Conservation (phyloP, 441 rosid species). For the Sinapis alba region DNA sequence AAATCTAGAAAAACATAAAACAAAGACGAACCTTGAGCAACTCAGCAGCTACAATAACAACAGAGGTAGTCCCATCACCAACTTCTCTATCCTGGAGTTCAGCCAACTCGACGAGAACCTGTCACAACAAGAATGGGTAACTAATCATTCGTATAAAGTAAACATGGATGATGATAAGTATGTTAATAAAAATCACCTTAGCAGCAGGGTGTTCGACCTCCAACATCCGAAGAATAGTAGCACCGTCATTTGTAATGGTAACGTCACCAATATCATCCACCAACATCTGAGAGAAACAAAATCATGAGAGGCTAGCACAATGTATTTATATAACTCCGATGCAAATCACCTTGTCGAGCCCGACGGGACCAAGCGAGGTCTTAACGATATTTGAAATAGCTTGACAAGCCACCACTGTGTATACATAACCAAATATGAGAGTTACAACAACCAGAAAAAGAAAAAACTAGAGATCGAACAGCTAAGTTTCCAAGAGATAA, state of each 20-base stretch:
- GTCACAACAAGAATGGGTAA: background rate
- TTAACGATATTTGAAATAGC: constrained; percentile 76
- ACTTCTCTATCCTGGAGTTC: constrained; percentile 99
- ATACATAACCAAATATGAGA: too few relatives aligned
- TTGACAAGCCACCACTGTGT: constrained; percentile 80
- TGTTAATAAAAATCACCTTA: constrained; percentile 55
- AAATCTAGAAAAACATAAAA: background rate
- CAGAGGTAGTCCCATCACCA: constrained; percentile 97
- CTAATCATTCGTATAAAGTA: background rate
- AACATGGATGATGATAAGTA: background rate
- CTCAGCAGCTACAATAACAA: constrained; percentile 95
- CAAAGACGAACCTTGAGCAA: constrained; percentile 68
- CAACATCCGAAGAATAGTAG: constrained; percentile 89
- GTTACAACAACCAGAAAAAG: background rate
- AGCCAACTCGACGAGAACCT: constrained; percentile 97
- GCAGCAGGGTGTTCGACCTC: constrained; percentile 99
- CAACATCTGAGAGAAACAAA: constrained; percentile 71
- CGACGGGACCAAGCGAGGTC: background rate
- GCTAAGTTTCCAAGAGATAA: too few relatives aligned
- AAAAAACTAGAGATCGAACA: background rate
- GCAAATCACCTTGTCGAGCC: background rate
- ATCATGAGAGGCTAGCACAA: too few relatives aligned
- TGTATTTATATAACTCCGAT: too few relatives aligned
- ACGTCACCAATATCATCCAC: constrained; percentile 98
- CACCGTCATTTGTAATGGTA: constrained; percentile 94